Percentiles rank a stretch among this genome's conserved stretches.
Evolutionary conservation across 73 alveolate species (phyloP).

Genomic region (Paramecium octaurelia): DNA sequence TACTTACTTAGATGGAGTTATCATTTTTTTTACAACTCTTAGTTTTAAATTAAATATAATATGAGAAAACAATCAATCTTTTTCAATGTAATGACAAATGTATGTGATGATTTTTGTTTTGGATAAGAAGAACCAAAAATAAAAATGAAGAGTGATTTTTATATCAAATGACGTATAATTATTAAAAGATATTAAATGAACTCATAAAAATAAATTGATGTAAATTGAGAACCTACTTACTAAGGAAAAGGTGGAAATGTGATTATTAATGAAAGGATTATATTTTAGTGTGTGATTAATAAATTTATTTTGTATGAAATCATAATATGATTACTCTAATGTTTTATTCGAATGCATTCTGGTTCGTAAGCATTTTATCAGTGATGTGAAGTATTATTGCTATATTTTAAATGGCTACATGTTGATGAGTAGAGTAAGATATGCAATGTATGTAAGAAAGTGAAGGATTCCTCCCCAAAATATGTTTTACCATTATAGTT

Average conservation of each 20-base stretch:
- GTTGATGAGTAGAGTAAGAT: background rate
- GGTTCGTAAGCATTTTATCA: background rate
- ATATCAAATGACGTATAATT: background rate
- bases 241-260: background rate
- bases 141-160: background rate
- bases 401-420: background rate
- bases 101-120: background rate
- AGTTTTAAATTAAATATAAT: background rate
- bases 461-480: background rate
- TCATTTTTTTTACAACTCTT: background rate
- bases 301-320: constrained; percentile 8
- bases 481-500: constrained; percentile 10
- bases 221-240: background rate
- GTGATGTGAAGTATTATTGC: constrained; percentile 7
- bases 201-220: background rate
- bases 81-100: background rate
- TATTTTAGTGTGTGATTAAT: background rate
- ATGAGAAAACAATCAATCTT: background rate
- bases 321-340: constrained; percentile 28
- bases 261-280: background rate
- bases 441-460: background rate
- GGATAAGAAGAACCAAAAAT: background rate
- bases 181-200: background rate
- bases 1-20: background rate
- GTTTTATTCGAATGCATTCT: background rate